Base-by-base conservation (phyloP, 2,329 filamentous ascomycete species). In the Ceratocystis colombiana region DNA sequence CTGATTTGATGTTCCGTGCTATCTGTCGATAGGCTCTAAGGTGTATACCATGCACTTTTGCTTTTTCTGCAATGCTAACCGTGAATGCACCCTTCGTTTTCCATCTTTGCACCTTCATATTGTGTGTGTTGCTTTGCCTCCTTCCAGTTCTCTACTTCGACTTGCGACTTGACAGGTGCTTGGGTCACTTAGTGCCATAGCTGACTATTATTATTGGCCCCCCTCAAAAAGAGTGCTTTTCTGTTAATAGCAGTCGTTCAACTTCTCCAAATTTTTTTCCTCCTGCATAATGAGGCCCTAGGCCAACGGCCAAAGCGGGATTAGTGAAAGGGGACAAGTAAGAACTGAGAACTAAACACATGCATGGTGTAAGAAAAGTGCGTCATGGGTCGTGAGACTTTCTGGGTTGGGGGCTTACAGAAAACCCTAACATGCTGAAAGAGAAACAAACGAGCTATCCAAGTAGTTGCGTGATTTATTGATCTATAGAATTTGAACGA, bases 221-320 rank as follows among this genome's bases (percentile, higher is more conserved):
- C 55, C 25, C 55, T 59, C 17, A 59, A 33, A 59, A 57, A 57
- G 30, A 57, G 28, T 17, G 22, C 53, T 17, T 30, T 30, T 30
- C 17, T 3, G 28, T 28, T 57, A 30, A 33, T 57, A 57, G 53
- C 53, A 20, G 22, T 50, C 22, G 2, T n/a, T 50, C 28, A 59
- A 59, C 55, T 59, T 59, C 55, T 37, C 55, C 55, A 59, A 59
- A 20, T n/a, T 10, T 33, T 59, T 33, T 17, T 37, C 33, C 55
- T 33, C 55, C 30, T 59, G 55, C 55, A 59, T 59, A 59, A 59
- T 59, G 55, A 59, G 55, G 55, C 55, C 55, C 28, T 41, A 59
- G 17, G n/a, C 28, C n/a, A 33, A 8, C 20, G 50, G 55, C 55
- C 55, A 59, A 59, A 59, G 55, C 55, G 55, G 55, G 55, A 59